Evolutionary conservation across 2,329 filamentous ascomycete species (phyloP).

Genomic region (Colletotrichum spaethianum): DNA sequence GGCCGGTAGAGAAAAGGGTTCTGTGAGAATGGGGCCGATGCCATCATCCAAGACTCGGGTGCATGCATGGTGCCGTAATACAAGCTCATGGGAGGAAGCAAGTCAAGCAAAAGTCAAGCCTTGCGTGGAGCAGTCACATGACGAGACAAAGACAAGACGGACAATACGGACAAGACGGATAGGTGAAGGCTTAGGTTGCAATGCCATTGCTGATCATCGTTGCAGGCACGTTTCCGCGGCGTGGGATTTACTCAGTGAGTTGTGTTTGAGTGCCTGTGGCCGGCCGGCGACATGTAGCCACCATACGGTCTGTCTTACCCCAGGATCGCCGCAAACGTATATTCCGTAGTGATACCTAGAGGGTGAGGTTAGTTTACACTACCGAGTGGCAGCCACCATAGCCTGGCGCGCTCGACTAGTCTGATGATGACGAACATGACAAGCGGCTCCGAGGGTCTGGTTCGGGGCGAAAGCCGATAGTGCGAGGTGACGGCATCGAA

Average conservation of each 20-base stretch:
- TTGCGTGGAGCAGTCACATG: constrained; percentile 7
- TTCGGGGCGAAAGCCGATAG: constrained; percentile 12
- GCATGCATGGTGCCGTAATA: constrained; percentile 36
- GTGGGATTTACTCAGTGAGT: background rate
- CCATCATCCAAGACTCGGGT: constrained; percentile 38
- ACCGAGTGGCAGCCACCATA: background rate
- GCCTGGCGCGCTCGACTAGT: background rate
- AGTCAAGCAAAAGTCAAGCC: constrained; percentile 14
- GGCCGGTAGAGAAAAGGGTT: background rate
- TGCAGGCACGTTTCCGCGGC: constrained; percentile 23
- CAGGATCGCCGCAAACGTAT: constrained; percentile 1
- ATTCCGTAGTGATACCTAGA: background rate
- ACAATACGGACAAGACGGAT: constrained; percentile 36
- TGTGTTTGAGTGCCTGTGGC: background rate
- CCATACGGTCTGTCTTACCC: constrained; percentile 6
- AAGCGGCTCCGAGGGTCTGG: constrained; percentile 33
- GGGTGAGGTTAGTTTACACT: background rate
- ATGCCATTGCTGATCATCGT: constrained; percentile 31
- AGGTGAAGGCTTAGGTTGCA: constrained; percentile 22
- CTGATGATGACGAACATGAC: background rate
- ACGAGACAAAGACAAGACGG: constrained; percentile 24
- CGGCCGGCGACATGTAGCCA: constrained; percentile 11
- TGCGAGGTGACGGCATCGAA: constrained; percentile 27
- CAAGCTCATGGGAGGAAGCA: constrained; percentile 27
- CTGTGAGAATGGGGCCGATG: constrained; percentile 10